These are phyloP conservation scores for Dactylellina cionopaga DNA, from an alignment of 2,329 filamentous ascomycete genomes.

Conservation along the genomic window DNA sequence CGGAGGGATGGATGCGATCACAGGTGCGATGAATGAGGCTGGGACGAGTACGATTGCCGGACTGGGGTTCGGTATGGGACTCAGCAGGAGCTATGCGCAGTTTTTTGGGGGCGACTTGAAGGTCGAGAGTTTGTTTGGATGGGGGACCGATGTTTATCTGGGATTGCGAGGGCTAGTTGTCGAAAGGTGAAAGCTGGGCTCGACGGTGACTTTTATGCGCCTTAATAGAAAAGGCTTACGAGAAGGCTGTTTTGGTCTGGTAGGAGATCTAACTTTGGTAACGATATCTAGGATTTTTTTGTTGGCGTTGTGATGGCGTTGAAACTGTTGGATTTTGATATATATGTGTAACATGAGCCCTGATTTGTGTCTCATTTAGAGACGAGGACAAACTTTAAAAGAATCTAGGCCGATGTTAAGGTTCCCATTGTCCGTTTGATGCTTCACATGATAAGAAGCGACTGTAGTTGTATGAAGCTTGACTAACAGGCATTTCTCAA, in stretches of 20 bases:
- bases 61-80: conserved; percentile 87
- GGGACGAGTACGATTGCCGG: conserved; percentile 88
- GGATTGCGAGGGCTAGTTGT: conserved; percentile 70
- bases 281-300: no score
- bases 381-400: background rate
- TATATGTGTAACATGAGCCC: conserved; percentile 18
- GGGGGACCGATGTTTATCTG: conserved; percentile 80
- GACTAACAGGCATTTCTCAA: no score
- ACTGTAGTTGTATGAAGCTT: no score
- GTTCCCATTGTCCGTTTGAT: no score
- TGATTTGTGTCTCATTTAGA: background rate
- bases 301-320: conserved; percentile 24
- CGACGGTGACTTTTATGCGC: no score
- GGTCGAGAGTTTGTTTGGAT: conserved; percentile 94
- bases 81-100: conserved; percentile 93
- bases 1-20: conserved; percentile 73
- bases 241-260: background rate
- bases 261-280: background rate
- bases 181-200: conserved; percentile 35
- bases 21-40: conserved; percentile 76
- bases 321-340: conserved; percentile 15
- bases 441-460: no score
- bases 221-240: no score
- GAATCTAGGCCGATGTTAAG: no score
- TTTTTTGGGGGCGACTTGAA: conserved; percentile 96